These are phyloP conservation scores for Pilasporangium apinafurcum DNA, from an alignment of 352 stramenopile genomes.

Conservation along the genomic window DNA sequence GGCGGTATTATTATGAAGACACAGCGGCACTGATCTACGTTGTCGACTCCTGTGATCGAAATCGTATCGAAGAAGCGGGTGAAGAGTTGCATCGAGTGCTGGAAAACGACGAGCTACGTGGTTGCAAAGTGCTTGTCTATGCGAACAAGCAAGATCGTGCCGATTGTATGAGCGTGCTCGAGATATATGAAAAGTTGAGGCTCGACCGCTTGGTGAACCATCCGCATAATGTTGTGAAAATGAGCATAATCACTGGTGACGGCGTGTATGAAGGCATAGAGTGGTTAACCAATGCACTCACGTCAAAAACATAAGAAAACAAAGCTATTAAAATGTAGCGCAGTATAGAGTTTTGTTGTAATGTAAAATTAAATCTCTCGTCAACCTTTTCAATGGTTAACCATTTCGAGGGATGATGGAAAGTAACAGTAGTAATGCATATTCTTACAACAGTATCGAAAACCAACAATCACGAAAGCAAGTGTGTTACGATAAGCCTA, in stretches of 20 bases:
- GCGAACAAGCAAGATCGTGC: conserved; percentile 42
- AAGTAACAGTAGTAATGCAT: conserved; percentile 79
- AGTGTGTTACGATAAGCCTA: too few species aligned
- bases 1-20: conserved; percentile 64
- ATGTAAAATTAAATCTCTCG: conserved; percentile 22
- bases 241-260: conserved; percentile 20
- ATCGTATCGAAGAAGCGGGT: conserved; percentile 37
- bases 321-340: too few species aligned
- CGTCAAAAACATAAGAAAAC: neutral
- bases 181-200: conserved; percentile 21
- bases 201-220: conserved; percentile 28
- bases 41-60: conserved; percentile 52
- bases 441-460: conserved; percentile 94
- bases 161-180: conserved; percentile 13
- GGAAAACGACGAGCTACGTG: conserved; percentile 21
- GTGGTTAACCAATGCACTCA: conserved; percentile 30
- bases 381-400: conserved; percentile 24
- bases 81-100: conserved; percentile 36
- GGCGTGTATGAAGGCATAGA: conserved; percentile 36
- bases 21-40: conserved; percentile 82
- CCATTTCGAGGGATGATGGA: conserved; percentile 21
- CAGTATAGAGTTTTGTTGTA: neutral
- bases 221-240: conserved; percentile 16
- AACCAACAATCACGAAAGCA: conserved; percentile 78
- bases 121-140: conserved; percentile 29